Evolutionary conservation across 331 rosid genomes (phyloP).

Genomic region (Prunus yedoensis): DNA sequence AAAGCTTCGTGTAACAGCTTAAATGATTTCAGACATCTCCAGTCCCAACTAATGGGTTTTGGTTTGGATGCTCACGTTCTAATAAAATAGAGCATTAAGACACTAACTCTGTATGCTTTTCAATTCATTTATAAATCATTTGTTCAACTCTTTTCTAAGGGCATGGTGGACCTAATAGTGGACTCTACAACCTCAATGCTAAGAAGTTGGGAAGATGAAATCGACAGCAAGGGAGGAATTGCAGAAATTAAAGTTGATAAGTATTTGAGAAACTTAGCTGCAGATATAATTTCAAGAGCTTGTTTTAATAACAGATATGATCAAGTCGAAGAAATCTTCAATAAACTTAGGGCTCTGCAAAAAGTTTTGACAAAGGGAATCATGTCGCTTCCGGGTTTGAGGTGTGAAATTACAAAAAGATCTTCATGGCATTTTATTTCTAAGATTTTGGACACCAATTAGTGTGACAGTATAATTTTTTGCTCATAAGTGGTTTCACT

Average conservation of each 20-base stretch:
- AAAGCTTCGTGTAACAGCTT: no score
- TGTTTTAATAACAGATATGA: constrained; percentile 41
- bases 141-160: constrained; percentile 11
- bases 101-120: background rate
- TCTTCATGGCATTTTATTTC: no score
- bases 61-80: no score
- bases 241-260: constrained; percentile 36
- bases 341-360: constrained; percentile 27
- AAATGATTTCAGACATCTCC: no score
- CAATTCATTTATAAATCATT: background rate
- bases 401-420: background rate
- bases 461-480: no score
- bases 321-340: constrained; percentile 31
- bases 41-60: no score
- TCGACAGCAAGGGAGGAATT: constrained; percentile 26
- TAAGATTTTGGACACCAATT: no score
- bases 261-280: constrained; percentile 36
- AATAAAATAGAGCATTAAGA: no score
- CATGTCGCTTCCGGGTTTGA: background rate
- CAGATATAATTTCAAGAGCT: constrained; percentile 44
- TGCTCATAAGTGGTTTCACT: no score
- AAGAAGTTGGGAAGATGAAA: constrained; percentile 23
- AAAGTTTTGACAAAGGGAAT: constrained; percentile 23
- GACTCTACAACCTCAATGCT: constrained; percentile 29
- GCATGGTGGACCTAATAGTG: constrained; percentile 34